Evolutionary conservation across 225 moss, liverwort and hornwort species (phyloP).

Genomic region (Pseudoscleropodium purum): DNA sequence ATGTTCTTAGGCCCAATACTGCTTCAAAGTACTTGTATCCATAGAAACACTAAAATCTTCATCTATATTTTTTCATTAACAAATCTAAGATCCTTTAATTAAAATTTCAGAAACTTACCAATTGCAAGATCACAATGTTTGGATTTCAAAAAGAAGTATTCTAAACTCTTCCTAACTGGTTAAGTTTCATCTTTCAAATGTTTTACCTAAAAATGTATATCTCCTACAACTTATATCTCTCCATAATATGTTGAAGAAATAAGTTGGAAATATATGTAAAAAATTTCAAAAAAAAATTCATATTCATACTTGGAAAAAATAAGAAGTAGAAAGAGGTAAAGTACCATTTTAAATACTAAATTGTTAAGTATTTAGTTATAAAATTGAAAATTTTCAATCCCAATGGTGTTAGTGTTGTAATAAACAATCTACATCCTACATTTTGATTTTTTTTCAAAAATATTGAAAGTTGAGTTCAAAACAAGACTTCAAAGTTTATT

Average conservation of each 20-base stretch:
- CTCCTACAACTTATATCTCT: neutral
- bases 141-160: neutral
- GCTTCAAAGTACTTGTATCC: neutral
- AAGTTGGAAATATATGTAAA: neutral
- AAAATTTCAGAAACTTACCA: too few species aligned
- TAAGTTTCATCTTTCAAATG: neutral
- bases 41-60: neutral
- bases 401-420: neutral
- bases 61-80: neutral
- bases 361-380: neutral
- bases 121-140: neutral
- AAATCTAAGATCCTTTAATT: neutral
- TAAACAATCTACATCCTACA: neutral
- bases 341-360: neutral
- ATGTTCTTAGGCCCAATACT: neutral
- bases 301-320: neutral
- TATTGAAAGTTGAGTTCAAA: too few species aligned
- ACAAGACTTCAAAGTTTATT: too few species aligned
- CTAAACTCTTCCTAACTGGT: neutral
- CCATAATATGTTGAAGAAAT: neutral
- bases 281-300: rapidly evolving
- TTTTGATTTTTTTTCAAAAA: neutral
- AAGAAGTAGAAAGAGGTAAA: neutral
- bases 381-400: neutral
- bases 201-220: neutral